A percentile compares a stretch with the other conserved stretches of the same genome.
These are phyloP conservation scores for Ophiognomonia clavigignenti-juglandacearum DNA, from an alignment of 2,329 filamentous ascomycete species.

Conservation along the genomic window DNA sequence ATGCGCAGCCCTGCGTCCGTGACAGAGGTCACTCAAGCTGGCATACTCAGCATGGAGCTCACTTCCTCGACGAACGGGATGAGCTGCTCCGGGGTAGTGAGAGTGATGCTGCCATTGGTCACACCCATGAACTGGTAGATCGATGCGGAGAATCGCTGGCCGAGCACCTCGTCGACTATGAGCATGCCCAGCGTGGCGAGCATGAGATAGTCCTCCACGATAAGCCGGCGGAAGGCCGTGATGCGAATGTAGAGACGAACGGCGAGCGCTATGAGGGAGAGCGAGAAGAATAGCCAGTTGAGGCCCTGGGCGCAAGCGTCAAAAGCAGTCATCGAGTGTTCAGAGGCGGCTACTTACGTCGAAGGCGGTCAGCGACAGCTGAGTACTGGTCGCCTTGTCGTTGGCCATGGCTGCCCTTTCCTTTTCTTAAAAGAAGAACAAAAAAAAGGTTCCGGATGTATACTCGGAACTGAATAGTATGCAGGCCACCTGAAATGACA, in stretches of 20 bases:
- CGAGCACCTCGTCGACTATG: slow-evolving; percentile 4
- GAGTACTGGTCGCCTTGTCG: slow-evolving; percentile 1
- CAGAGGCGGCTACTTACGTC: slow-evolving; percentile 6
- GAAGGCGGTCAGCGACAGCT: slow-evolving; percentile 11
- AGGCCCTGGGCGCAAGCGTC: slow-evolving; percentile 1
- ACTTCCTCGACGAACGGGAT: neutral
- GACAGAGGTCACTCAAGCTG: too few species aligned
- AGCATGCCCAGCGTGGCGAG: slow-evolving; percentile 11
- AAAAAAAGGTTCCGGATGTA: too few species aligned
- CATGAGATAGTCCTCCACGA: slow-evolving; percentile 15
- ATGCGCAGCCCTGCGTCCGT: neutral
- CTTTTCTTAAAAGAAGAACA: too few species aligned
- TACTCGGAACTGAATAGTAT: too few species aligned
- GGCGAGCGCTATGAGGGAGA: slow-evolving; percentile 8
- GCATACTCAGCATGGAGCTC: slow-evolving; percentile 15
- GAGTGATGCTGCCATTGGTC: neutral
- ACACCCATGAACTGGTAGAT: slow-evolving; percentile 13
- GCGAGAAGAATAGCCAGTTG: slow-evolving; percentile 14
- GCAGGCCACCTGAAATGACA: too few species aligned
- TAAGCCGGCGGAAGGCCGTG: slow-evolving; percentile 10
- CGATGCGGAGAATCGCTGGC: slow-evolving; percentile 6
- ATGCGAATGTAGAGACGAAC: slow-evolving; percentile 14
- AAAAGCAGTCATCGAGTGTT: neutral
- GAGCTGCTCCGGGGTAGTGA: neutral
- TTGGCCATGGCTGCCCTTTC: too few species aligned